Conservation (phyloP, 2,329 filamentous ascomycete genomes). For the Epichloe sibirici region DNA sequence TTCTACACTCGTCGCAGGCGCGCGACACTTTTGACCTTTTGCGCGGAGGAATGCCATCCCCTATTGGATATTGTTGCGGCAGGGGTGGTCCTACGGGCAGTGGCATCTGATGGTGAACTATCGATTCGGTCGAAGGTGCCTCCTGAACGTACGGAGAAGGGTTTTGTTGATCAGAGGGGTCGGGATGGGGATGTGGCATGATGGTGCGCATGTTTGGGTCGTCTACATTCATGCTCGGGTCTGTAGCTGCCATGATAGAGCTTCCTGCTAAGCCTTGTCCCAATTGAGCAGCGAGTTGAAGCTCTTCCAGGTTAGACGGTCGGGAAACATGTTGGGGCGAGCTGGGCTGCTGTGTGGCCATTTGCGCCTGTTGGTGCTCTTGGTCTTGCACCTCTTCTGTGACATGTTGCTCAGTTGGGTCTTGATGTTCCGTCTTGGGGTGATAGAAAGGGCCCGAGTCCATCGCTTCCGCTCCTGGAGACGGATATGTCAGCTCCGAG, state of each 20-base stretch:
- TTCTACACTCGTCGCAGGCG: conserved; percentile 78
- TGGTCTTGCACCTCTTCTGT: conserved; percentile 17
- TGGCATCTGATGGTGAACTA: conserved; percentile 24
- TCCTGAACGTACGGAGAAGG: conserved; percentile 26
- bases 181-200: conserved; percentile 31
- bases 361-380: conserved; percentile 20
- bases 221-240: conserved; percentile 30
- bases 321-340: conserved; percentile 28
- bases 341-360: conserved; percentile 21
- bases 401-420: conserved; percentile 15
- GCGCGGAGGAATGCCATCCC: conserved; percentile 52
- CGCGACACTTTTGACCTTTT: conserved; percentile 80
- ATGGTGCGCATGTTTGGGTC: conserved; percentile 31
- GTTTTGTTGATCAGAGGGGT: conserved; percentile 22
- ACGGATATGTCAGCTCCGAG: conserved; percentile 32
- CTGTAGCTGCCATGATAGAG: conserved; percentile 36
- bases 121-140: conserved; percentile 22
- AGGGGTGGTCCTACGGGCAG: conserved; percentile 25
- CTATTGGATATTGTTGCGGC: conserved; percentile 27
- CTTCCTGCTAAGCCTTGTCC: conserved; percentile 38
- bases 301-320: conserved; percentile 39
- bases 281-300: conserved; percentile 46
- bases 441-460: conserved; percentile 33
- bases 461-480: conserved; percentile 31
- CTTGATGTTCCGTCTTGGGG: conserved; percentile 22